These are phyloP conservation scores for Claviceps quebecensis DNA, from an alignment of 2,329 filamentous ascomycete species.

Conservation along the genomic window DNA sequence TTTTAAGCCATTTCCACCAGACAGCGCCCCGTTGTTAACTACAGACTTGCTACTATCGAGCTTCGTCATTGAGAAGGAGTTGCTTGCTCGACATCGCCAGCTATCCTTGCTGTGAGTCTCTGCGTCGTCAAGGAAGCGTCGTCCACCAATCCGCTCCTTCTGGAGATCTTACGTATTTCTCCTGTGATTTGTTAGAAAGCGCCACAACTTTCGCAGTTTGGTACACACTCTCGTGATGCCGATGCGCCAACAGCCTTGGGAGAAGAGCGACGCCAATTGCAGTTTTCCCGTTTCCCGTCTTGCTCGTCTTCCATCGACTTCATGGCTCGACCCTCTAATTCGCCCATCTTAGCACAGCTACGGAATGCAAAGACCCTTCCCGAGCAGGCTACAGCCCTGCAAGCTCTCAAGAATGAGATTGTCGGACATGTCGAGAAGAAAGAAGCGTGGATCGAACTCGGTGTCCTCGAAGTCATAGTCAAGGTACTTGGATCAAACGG, in stretches of 20 bases:
- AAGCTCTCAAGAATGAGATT: conserved; percentile 73
- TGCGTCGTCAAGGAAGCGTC: not conserved
- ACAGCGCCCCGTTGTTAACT: too few relatives aligned
- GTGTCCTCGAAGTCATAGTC: conserved; percentile 48
- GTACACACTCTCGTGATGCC: conserved; percentile 5
- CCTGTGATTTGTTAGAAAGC: not conserved
- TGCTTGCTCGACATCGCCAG: not conserved
- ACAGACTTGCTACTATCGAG: not conserved
- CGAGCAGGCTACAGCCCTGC: conserved; percentile 48
- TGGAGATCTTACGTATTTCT: too few relatives aligned
- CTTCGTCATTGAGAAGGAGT: conserved; percentile 1
- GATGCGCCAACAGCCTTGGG: conserved; percentile 4
- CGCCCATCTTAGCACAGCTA: conserved; percentile 43
- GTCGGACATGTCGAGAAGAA: conserved; percentile 83
- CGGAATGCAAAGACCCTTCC: conserved; percentile 35
- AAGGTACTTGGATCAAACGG: conserved; percentile 27
- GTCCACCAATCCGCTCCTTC: too few relatives aligned
- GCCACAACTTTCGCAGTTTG: not conserved
- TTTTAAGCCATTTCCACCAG: too few relatives aligned
- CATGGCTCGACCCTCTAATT: conserved; percentile 41
- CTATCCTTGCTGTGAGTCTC: not conserved
- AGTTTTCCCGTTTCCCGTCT: not conserved
- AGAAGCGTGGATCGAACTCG: conserved; percentile 58
- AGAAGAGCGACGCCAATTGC: conserved; percentile 3
- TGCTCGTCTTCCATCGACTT: conserved; percentile 7